Evolutionary conservation across 495 filamentous ascomycete genomes (phyloP).

Genomic region (Podospora sp.): DNA sequence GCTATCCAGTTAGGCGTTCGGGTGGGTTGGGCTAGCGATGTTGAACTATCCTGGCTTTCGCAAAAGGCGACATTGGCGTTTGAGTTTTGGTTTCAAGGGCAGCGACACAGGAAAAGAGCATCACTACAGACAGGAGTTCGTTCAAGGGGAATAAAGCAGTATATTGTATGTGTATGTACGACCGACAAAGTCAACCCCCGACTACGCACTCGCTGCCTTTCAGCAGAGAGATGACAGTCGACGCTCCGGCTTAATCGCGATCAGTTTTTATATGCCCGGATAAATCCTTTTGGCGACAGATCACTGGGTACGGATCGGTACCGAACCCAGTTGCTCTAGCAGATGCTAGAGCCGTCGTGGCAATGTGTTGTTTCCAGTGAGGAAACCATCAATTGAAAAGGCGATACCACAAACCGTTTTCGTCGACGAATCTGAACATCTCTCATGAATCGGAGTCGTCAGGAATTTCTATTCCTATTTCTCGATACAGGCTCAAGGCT

Average conservation of each 20-base stretch:
- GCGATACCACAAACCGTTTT: not conserved
- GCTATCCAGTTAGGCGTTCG: not conserved
- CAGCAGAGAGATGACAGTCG: conserved; percentile 64
- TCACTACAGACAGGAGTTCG: not conserved
- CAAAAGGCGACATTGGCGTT: not conserved
- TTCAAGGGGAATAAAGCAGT: not conserved
- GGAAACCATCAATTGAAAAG: not conserved
- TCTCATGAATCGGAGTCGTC: too few species aligned
- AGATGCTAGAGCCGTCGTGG: conserved; percentile 41
- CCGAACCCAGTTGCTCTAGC: conserved; percentile 54
- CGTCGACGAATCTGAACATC: not conserved
- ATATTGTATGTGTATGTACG: conserved; percentile 51
- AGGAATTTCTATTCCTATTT: too few species aligned
- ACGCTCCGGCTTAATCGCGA: conserved; percentile 97
- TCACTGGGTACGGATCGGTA: conserved; percentile 49
- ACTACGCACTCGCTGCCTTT: conserved; percentile 80
- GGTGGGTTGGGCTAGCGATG: not conserved
- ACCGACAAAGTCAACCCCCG: conserved; percentile 89
- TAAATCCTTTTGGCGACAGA: conserved; percentile 32
- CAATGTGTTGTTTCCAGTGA: conserved; percentile 18
- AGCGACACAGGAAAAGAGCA: not conserved
- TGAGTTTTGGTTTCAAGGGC: not conserved
- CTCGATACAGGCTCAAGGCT: not conserved
- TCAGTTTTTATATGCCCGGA: conserved; percentile 57
- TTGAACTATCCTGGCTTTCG: not conserved